Percentiles rank a stretch among this genome's conserved stretches.
These are phyloP conservation scores for Coffea humblotiana DNA, from an alignment of 305 asterid species.

Conservation along the genomic window DNA sequence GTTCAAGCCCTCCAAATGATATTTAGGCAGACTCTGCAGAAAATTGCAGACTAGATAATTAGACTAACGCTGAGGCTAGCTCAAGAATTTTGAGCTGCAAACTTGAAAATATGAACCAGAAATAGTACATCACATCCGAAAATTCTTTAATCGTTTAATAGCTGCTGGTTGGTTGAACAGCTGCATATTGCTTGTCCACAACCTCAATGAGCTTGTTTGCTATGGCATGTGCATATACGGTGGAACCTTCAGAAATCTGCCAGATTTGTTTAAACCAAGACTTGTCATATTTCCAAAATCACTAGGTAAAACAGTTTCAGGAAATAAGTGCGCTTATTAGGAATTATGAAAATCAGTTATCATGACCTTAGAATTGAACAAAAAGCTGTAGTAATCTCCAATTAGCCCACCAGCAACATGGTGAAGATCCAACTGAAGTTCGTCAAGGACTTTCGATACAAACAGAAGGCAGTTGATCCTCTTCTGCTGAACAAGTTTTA, in stretches of 20 bases:
- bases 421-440: conserved; percentile 81
- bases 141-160: conserved; percentile 28
- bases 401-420: conserved; percentile 96
- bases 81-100: background rate
- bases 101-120: background rate
- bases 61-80: background rate
- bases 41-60: background rate
- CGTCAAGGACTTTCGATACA: conserved; percentile 79
- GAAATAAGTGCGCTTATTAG: background rate
- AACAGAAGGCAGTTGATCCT: conserved; percentile 68
- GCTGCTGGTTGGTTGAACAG: conserved; percentile 53
- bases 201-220: conserved; percentile 87
- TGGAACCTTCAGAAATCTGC: conserved; percentile 90
- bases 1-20: no score
- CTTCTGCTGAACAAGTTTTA: conserved; percentile 87
- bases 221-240: conserved; percentile 83
- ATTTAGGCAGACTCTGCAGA: no score
- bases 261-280: background rate
- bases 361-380: conserved; percentile 77
- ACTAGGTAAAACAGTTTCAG: no score
- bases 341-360: background rate
- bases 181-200: conserved; percentile 71
- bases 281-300: background rate
- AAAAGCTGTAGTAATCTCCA: conserved; percentile 80
- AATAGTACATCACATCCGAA: background rate